These are phyloP conservation scores for Trypanosomatidae sp. DNA, from an alignment of 208 protist genomes.

Conservation along the genomic window DNA sequence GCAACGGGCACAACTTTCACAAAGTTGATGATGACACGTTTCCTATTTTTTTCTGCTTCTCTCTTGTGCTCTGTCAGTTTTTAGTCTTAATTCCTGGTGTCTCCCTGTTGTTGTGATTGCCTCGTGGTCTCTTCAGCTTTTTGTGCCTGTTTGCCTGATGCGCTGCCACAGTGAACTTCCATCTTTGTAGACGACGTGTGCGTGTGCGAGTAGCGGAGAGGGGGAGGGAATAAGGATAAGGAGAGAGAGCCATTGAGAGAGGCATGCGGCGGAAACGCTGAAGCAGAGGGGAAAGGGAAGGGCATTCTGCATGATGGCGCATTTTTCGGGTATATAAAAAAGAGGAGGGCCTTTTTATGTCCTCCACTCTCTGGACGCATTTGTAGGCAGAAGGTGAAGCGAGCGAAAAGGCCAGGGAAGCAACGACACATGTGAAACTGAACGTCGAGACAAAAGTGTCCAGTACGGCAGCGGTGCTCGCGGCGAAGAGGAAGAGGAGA, in stretches of 20 bases:
- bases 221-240: constrained; percentile 7
- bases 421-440: not conserved
- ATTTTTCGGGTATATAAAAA: not conserved
- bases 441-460: not conserved
- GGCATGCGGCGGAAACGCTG: not conserved
- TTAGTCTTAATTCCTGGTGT: too few relatives aligned
- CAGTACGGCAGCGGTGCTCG: not conserved
- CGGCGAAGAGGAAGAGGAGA: not conserved
- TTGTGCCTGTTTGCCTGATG: not conserved
- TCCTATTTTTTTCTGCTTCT: not conserved
- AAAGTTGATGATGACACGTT: not conserved
- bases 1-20: not conserved
- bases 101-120: not conserved
- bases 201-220: not conserved
- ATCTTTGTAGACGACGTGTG: not conserved
- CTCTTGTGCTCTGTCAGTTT: not conserved
- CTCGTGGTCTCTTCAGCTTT: not conserved
- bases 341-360: not conserved
- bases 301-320: not conserved
- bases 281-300: not conserved
- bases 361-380: not conserved
- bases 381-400: not conserved
- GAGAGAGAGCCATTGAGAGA: not conserved
- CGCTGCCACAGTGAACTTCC: not conserved
- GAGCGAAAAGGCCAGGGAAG: not conserved